phyloP scores from a whole-genome alignment of 805 yeast genomes.

The Candida ascalaphidarum region DNA sequence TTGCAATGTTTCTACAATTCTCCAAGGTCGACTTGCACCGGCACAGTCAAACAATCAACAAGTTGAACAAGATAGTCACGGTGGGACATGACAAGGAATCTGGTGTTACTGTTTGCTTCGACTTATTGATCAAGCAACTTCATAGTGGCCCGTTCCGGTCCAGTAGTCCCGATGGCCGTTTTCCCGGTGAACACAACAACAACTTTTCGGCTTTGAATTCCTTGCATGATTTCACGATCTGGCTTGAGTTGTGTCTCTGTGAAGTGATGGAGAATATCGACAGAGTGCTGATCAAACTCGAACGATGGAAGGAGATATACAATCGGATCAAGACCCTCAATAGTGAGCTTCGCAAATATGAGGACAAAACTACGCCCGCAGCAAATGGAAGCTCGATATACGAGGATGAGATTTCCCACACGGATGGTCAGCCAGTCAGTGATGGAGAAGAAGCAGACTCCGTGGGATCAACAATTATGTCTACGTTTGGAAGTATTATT shows the following conservation, averaged over 20 bases:
- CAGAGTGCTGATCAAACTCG: constrained; percentile 13
- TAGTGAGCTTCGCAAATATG: constrained; percentile 19
- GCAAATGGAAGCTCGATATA: neutral
- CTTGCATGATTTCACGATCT: constrained; percentile 9
- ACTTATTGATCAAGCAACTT: too few relatives aligned
- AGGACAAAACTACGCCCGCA: constrained; percentile 9
- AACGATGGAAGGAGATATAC: constrained; percentile 23
- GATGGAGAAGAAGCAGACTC: constrained; percentile 8
- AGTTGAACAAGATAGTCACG: constrained; percentile 26
- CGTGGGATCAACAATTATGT: constrained; percentile 11
- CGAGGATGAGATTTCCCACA: neutral
- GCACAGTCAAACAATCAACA: constrained; percentile 18
- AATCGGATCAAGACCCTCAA: constrained; percentile 16
- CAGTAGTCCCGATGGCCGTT: too few relatives aligned
- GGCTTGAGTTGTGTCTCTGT: constrained; percentile 15
- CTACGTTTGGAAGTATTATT: constrained; percentile 30
- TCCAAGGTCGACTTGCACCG: constrained; percentile 34
- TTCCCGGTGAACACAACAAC: constrained; percentile 1
- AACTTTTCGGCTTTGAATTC: constrained; percentile 4
- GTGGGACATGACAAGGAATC: constrained; percentile 23
- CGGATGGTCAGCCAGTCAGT: neutral
- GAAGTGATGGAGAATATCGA: constrained; percentile 16
- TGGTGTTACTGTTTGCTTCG: too few relatives aligned
- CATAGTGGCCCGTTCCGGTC: too few relatives aligned
- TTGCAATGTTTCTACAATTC: constrained; percentile 39